Evolutionary conservation across 1,284 basidiomycete species (phyloP).

Genomic region (Cryptococcus floricola): DNA sequence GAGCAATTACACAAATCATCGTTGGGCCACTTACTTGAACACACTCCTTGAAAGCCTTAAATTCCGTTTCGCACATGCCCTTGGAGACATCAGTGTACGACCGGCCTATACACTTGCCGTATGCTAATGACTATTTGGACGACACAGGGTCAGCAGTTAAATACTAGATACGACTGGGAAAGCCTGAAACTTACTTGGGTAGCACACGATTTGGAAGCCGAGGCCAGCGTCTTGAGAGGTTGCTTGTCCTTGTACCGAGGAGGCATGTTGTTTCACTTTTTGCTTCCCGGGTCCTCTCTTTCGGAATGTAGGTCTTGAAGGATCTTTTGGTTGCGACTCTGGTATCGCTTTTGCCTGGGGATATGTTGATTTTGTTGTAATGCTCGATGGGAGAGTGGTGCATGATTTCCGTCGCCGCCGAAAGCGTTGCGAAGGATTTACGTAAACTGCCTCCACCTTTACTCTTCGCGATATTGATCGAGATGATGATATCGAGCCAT

Average conservation of each 20-base stretch:
- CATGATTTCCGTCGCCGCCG: too few species aligned
- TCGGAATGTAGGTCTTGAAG: not conserved
- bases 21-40: conserved; percentile 41
- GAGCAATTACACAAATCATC: not conserved
- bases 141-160: not conserved
- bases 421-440: too few species aligned
- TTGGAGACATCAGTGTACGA: conserved; percentile 49
- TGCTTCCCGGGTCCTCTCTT: too few species aligned
- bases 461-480: too few species aligned
- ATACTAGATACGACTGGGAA: not conserved
- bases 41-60: conserved; percentile 51
- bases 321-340: not conserved
- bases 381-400: too few species aligned
- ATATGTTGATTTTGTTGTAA: too few species aligned
- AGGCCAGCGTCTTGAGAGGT: conserved; percentile 44
- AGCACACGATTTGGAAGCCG: conserved; percentile 40
- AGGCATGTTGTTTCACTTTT: conserved; percentile 12
- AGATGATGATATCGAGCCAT: too few species aligned
- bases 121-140: conserved; percentile 42
- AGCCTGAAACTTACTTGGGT: conserved; percentile 30
- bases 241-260: conserved; percentile 39
- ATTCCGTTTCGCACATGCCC: conserved; percentile 51
- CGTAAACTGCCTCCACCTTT: too few species aligned
- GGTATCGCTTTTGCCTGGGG: not conserved
- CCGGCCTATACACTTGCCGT: conserved; percentile 50